Conservation (phyloP, 2,329 filamentous ascomycete genomes). For the Trichophaea hybrida region DNA sequence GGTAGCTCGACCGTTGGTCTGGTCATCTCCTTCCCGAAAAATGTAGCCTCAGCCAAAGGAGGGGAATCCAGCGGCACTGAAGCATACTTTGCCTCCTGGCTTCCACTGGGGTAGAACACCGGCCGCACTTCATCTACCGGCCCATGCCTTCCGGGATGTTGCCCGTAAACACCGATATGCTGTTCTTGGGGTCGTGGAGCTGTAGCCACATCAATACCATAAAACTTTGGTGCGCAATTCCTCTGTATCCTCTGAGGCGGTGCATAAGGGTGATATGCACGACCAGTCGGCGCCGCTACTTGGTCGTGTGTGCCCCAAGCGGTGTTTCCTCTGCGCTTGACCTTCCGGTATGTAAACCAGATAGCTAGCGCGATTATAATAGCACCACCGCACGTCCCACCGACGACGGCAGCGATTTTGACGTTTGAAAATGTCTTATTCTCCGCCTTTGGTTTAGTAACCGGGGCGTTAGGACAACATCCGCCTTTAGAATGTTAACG, state of each 20-base stretch:
- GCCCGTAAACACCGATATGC: background rate
- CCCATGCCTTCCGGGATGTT: background rate
- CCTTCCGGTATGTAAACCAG: background rate
- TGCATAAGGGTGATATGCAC: background rate
- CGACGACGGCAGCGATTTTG: background rate
- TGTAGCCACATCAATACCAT: background rate
- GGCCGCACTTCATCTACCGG: background rate
- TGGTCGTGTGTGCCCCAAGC: background rate
- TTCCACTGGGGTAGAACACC: background rate
- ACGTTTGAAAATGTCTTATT: background rate
- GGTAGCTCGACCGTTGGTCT: background rate
- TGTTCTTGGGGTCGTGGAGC: background rate
- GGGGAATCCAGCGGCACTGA: background rate
- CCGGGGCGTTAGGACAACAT: background rate
- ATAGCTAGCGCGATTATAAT: background rate
- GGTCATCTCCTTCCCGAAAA: background rate
- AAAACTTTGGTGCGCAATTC: background rate
- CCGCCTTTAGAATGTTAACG: background rate
- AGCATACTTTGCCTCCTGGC: background rate
- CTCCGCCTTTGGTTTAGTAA: background rate
- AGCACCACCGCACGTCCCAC: background rate
- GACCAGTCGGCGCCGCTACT: background rate
- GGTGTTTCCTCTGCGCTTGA: background rate
- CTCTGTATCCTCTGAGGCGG: background rate
- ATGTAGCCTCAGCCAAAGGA: background rate